Evolutionary conservation across 176 grass and related monocot species (phyloP).

Genomic region (Microstegium vimineum): DNA sequence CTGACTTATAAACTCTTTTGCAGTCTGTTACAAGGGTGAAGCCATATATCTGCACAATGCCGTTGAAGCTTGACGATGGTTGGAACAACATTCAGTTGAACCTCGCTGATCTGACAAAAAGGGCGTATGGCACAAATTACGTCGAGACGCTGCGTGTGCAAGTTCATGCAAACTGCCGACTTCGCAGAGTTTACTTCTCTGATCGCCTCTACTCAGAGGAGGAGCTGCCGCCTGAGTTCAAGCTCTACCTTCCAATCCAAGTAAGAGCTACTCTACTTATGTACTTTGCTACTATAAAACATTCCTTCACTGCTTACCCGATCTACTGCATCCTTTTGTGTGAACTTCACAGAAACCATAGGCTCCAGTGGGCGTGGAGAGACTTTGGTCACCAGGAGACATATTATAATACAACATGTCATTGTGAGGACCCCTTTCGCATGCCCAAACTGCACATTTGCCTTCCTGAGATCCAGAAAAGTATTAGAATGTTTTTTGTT

Average conservation of each 20-base stretch:
- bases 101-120: slow-evolving; percentile 71
- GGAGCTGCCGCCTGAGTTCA: slow-evolving; percentile 88
- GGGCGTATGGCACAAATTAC: slow-evolving; percentile 89
- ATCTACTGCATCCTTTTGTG: not conserved
- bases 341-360: slow-evolving; percentile 35
- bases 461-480: not conserved
- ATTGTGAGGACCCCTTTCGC: not conserved
- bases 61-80: slow-evolving; percentile 67
- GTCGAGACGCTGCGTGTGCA: slow-evolving; percentile 86
- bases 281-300: not conserved
- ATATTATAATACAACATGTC: not conserved
- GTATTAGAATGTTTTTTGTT: not conserved
- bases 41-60: slow-evolving; percentile 96
- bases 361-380: not conserved
- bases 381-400: not conserved
- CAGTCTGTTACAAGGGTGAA: slow-evolving; percentile 85
- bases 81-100: slow-evolving; percentile 97
- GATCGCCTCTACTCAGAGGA: slow-evolving; percentile 91
- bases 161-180: slow-evolving; percentile 89
- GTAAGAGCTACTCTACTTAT: slow-evolving; percentile 20
- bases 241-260: slow-evolving; percentile 90
- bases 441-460: not conserved
- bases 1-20: not conserved
- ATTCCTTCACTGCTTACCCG: not conserved
- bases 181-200: slow-evolving; percentile 79